A percentile compares a stretch with the other conserved stretches of the same genome.
Conservation (phyloP, 768 basidiomycete genomes). For the Fomitopsis serialis region DNA sequence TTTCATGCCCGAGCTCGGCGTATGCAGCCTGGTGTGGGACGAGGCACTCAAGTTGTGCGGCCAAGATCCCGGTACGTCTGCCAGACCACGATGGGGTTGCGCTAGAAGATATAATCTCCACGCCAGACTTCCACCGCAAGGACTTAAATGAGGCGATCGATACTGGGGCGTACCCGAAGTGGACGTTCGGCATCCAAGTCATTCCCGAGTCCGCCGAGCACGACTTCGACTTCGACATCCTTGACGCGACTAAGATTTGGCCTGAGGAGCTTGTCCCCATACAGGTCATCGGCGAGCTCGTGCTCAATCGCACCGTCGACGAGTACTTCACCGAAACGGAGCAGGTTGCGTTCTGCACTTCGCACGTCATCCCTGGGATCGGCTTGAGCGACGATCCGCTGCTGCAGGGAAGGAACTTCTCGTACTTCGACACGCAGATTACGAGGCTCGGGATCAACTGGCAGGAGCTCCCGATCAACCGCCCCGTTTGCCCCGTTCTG, state of each 20-base stretch:
- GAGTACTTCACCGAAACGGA: slow-evolving; percentile 87
- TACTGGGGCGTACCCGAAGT: slow-evolving; percentile 65
- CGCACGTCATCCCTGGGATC: slow-evolving; percentile 53
- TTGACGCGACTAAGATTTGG: slow-evolving; percentile 85
- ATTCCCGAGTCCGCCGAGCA: slow-evolving; percentile 73
- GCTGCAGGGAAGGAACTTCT: slow-evolving; percentile 82
- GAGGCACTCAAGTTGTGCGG: slow-evolving; percentile 80
- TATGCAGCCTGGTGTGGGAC: slow-evolving; percentile 84
- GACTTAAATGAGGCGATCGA: slow-evolving; percentile 83
- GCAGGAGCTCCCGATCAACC: slow-evolving; percentile 79
- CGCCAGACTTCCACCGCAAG: slow-evolving; percentile 75
- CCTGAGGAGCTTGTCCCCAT: slow-evolving; percentile 79
- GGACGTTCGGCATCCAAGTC: slow-evolving; percentile 73
- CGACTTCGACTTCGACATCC: slow-evolving; percentile 81
- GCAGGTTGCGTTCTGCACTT: slow-evolving; percentile 85
- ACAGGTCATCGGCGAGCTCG: slow-evolving; percentile 70
- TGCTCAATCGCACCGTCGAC: slow-evolving; percentile 57
- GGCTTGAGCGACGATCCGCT: slow-evolving; percentile 75
- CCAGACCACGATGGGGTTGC: too few relatives aligned
- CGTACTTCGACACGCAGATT: slow-evolving; percentile 83
- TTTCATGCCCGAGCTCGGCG: slow-evolving; percentile 75
- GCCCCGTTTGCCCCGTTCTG: slow-evolving; percentile 70
- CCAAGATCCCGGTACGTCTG: slow-evolving; percentile 65
- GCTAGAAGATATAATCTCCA: neutral
- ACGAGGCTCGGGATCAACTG: slow-evolving; percentile 79